Conservation (phyloP, 1,139 yeast species). For the Scheffersomyces parashehatae region DNA sequence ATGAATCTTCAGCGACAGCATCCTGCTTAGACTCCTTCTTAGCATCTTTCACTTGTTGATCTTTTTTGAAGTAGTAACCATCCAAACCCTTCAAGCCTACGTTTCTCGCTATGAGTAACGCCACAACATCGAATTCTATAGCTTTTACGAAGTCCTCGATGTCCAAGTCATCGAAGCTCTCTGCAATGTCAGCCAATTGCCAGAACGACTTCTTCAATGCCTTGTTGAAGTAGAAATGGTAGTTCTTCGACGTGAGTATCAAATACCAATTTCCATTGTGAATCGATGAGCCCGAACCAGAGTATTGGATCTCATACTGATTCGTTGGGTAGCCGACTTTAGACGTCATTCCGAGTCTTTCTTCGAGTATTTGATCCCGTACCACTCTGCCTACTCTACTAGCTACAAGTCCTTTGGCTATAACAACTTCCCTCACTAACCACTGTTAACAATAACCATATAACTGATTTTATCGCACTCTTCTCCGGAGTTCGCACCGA, state of each 20-base stretch:
- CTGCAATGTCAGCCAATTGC: slow-evolving; percentile 32
- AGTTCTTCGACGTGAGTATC: slow-evolving; percentile 26
- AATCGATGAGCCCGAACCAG: background rate
- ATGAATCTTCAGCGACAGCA: background rate
- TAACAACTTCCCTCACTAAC: no score
- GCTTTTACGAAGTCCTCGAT: slow-evolving; percentile 17
- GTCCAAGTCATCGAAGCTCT: slow-evolving; percentile 12
- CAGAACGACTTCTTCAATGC: slow-evolving; percentile 25
- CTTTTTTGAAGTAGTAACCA: background rate
- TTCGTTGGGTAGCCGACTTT: background rate
- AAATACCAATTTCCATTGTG: slow-evolving; percentile 26
- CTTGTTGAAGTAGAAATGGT: slow-evolving; percentile 35
- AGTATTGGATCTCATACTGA: background rate
- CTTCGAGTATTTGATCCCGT: no score
- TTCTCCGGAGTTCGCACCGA: no score
- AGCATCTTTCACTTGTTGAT: slow-evolving; percentile 1
- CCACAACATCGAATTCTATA: slow-evolving; percentile 34
- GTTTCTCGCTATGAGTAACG: slow-evolving; percentile 30
- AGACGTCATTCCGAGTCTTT: background rate
- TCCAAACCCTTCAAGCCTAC: slow-evolving; percentile 24
- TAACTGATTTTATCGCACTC: no score
- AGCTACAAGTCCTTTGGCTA: no score
- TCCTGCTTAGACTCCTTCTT: slow-evolving; percentile 5
- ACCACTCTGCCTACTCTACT: no score
- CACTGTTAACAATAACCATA: no score